Evolutionary conservation across 2,329 filamentous ascomycete genomes (phyloP), one percentile per base, ranked within the genome.

Genomic region (Phoma sp.): DNA sequence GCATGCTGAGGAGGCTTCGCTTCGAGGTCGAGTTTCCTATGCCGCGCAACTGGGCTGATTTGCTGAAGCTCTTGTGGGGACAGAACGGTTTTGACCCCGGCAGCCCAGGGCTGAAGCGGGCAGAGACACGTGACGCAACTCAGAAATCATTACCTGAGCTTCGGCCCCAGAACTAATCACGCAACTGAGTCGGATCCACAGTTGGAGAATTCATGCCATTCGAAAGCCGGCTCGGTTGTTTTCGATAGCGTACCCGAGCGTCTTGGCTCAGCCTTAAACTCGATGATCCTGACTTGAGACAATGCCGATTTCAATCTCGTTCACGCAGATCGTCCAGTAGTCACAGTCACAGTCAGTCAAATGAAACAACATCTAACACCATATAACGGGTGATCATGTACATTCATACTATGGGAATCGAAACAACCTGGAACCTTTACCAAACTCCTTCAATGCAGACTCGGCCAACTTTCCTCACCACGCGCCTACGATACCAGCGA

Each of bases 401-500:
- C 20, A 57, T 61, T 62, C 33, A 39, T 43, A 45, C 47, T 59
- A 55, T 56, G 32, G 32, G 18, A 51, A 56, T 47, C 39, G 7
- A 33, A 36, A 38, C 9, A 36, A 38, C 9, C 18, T 6, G 40
- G 28, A 45, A 36, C 45, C 51, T 39, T 18, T 32, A 54, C 53
- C 46, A 14, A 61, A 67, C 62, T 57, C 64, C 64, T 53, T 53
- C 56, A 56, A 66, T 66, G 64, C 64, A 62, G 39, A 42, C 14
- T 32, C 21, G n/a, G 37, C 33, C 15, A 23, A 23, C 23, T 14
- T 38, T 25, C 18, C 37, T 55, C 65, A 77, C 74, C 75, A 77
- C 5, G 74, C 74, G n/a, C 78, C 78, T 53, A 80, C 77, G 51
- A 80, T 77, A 17, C 78, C 79, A 49, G 78, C 79, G 23, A 82